Percentiles rank a stretch among this genome's conserved stretches.
These are phyloP conservation scores for Coprinellus micaceus DNA, from an alignment of 768 basidiomycete species.

Conservation along the genomic window DNA sequence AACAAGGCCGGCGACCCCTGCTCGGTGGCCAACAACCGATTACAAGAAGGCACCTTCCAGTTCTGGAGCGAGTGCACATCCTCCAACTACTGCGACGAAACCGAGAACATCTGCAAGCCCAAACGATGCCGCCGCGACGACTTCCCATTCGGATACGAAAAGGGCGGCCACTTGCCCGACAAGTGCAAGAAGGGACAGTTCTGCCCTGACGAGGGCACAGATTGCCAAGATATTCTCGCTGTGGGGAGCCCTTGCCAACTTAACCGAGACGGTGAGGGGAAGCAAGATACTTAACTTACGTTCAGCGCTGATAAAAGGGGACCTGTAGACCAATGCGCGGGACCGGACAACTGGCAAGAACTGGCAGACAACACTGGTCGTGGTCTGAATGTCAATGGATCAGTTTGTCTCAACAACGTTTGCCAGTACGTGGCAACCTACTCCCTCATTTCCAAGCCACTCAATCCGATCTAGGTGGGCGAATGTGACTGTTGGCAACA, in stretches of 20 bases:
- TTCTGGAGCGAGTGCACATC: constrained; percentile 77
- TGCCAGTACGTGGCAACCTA: constrained; percentile 62
- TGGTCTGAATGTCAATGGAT: constrained; percentile 76
- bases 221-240: constrained; percentile 55
- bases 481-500: constrained; percentile 60
- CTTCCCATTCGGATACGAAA: constrained; percentile 67
- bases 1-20: constrained; percentile 45
- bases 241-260: constrained; percentile 76
- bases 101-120: constrained; percentile 48
- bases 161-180: constrained; percentile 46
- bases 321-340: constrained; percentile 67
- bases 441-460: background rate
- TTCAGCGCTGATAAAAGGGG: background rate
- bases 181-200: constrained; percentile 63
- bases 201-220: constrained; percentile 81
- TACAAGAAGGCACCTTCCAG: constrained; percentile 75
- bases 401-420: constrained; percentile 75
- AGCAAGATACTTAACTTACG: constrained; percentile 1
- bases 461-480: constrained; percentile 55
- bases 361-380: constrained; percentile 61
- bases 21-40: constrained; percentile 54
- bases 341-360: constrained; percentile 61
- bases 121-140: constrained; percentile 75
- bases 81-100: constrained; percentile 57
- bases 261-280: constrained; percentile 71